These are phyloP conservation scores for Apiospora phragmitis DNA, from an alignment of 2,329 filamentous ascomycete genomes.

Conservation along the genomic window DNA sequence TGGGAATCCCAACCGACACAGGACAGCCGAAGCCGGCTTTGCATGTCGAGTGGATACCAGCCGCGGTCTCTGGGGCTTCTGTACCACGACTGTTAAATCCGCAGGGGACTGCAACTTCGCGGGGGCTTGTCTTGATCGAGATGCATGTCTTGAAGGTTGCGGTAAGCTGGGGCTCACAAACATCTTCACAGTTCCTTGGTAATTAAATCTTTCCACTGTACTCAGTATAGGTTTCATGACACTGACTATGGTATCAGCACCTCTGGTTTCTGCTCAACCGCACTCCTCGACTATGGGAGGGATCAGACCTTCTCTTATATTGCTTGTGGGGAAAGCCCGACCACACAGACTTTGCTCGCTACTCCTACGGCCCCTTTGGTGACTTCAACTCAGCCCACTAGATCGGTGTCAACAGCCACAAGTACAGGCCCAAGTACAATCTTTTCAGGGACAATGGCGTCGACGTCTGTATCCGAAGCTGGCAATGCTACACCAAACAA, in stretches of 20 bases:
- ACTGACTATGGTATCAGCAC: neutral
- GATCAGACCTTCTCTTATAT: slow-evolving; percentile 8
- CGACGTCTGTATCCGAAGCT: neutral
- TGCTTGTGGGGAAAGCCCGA: neutral
- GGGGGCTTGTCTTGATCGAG: slow-evolving; percentile 35
- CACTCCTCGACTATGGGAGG: neutral
- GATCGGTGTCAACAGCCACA: neutral
- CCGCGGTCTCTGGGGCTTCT: slow-evolving; percentile 41
- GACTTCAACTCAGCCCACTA: neutral
- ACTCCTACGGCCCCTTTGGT: neutral
- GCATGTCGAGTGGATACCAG: slow-evolving; percentile 37
- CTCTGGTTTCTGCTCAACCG: slow-evolving; percentile 1
- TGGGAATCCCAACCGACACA: slow-evolving; percentile 29
- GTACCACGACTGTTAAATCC: slow-evolving; percentile 34
- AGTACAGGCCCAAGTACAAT: neutral
- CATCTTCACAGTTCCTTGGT: slow-evolving; percentile 39
- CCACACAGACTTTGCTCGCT: neutral
- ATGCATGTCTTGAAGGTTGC: slow-evolving; percentile 34
- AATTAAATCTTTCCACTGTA: slow-evolving; percentile 17
- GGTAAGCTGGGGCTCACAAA: slow-evolving; percentile 23
- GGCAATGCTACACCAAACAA: neutral
- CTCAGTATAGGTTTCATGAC: neutral
- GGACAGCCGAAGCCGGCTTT: slow-evolving; percentile 35
- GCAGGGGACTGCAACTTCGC: slow-evolving; percentile 40
- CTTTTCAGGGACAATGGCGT: neutral